Evolutionary conservation across 2,329 filamentous ascomycete genomes (phyloP).

Genomic region (Knufia fluminis): DNA sequence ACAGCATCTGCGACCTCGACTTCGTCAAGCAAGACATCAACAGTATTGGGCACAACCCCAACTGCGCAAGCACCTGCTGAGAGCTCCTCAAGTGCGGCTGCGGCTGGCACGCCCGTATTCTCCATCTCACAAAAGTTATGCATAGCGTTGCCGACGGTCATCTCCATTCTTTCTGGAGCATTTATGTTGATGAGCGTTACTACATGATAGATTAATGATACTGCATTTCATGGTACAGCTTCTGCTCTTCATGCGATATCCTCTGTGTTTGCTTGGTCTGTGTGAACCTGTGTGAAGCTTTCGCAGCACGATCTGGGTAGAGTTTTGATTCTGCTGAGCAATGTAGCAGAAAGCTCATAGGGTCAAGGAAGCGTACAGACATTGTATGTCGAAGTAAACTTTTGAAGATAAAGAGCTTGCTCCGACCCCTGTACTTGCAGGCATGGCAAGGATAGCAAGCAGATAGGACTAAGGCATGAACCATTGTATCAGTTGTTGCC

Average conservation of each 20-base stretch:
- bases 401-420: no score
- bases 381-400: no score
- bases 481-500: no score
- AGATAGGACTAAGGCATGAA: no score
- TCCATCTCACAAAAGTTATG: conserved; percentile 5
- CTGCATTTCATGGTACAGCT: background rate
- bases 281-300: no score
- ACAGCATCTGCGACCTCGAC: background rate
- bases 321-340: no score
- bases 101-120: background rate
- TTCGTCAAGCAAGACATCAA: background rate
- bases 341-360: no score
- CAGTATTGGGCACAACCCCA: background rate
- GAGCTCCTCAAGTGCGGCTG: conserved; percentile 1
- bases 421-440: no score
- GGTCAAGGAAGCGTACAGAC: no score
- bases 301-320: no score
- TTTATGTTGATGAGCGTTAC: background rate
- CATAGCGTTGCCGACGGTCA: background rate
- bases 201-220: background rate
- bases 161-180: conserved; percentile 3
- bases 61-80: background rate
- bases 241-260: background rate
- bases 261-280: no score
- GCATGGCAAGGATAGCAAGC: no score